Conservation (phyloP, 768 basidiomycete species). For the Calocera viscosa region DNA sequence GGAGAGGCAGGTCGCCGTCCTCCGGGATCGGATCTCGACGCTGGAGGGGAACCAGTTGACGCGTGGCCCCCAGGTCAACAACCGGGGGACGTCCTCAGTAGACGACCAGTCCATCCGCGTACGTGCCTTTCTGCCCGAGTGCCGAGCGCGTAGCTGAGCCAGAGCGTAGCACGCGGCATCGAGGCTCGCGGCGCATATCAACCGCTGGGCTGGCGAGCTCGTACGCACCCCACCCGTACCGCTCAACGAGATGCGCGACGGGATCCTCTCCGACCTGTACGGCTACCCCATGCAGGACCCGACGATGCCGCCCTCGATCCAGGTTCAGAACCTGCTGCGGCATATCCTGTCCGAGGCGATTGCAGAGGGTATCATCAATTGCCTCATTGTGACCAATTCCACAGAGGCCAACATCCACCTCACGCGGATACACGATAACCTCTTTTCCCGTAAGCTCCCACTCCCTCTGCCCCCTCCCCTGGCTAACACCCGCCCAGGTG, state of each 20-base stretch:
- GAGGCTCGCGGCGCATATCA: conserved; percentile 67
- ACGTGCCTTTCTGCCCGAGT: conserved; percentile 17
- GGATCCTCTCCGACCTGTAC: conserved; percentile 48
- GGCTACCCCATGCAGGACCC: conserved; percentile 36
- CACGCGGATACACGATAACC: conserved; percentile 75
- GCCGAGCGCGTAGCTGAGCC: background rate
- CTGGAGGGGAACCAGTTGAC: conserved; percentile 52
- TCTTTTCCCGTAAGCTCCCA: conserved; percentile 56
- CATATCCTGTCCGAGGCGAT: conserved; percentile 64
- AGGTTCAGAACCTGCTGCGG: conserved; percentile 60
- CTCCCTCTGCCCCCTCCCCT: background rate
- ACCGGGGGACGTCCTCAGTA: conserved; percentile 48
- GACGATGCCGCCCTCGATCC: conserved; percentile 43
- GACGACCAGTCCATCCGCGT: conserved; percentile 87
- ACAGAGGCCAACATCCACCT: conserved; percentile 73
- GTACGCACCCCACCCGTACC: conserved; percentile 45
- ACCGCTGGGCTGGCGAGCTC: conserved; percentile 75
- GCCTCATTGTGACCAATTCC: conserved; percentile 75
- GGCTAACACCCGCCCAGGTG: conserved; percentile 36
- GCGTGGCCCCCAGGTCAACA: conserved; percentile 24
- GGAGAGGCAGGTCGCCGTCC: conserved; percentile 64
- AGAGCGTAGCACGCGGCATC: conserved; percentile 60
- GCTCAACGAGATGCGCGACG: conserved; percentile 42
- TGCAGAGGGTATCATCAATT: conserved; percentile 70
- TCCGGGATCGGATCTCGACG: conserved; percentile 55